Conservation (phyloP, 1,284 basidiomycete species). For the Trichosporon coremiiforme region DNA sequence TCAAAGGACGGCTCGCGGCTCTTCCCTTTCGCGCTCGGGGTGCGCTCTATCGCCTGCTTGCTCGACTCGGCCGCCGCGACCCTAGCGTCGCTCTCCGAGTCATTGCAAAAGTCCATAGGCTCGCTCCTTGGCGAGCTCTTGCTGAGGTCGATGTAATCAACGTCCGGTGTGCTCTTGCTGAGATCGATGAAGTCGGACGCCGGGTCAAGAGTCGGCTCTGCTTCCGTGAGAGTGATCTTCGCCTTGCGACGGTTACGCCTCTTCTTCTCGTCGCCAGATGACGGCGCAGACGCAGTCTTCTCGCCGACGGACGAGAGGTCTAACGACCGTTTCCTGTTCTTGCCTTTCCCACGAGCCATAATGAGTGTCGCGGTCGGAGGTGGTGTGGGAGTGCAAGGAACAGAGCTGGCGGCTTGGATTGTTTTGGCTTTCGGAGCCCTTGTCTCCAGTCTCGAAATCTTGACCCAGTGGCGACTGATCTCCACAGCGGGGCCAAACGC, state of each 20-base stretch:
- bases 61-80: neutral
- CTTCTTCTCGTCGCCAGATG: slow-evolving; percentile 12
- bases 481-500: slow-evolving; percentile 16
- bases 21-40: slow-evolving; percentile 15
- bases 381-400: neutral
- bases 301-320: slow-evolving; percentile 7
- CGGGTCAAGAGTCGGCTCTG: slow-evolving; percentile 3
- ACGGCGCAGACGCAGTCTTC: neutral
- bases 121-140: neutral
- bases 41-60: neutral
- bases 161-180: slow-evolving; percentile 1
- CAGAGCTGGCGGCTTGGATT: neutral
- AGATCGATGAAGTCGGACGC: slow-evolving; percentile 20
- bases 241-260: neutral
- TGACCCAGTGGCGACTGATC: slow-evolving; percentile 16
- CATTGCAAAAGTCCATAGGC: neutral
- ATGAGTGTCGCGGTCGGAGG: neutral
- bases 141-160: neutral
- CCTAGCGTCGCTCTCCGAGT: neutral
- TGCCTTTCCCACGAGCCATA: slow-evolving; percentile 2
- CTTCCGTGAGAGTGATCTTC: neutral
- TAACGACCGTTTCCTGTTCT: slow-evolving; percentile 5
- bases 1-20: neutral
- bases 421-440: neutral
- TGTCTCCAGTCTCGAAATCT: slow-evolving; percentile 16